Percentiles rank a stretch among this genome's conserved stretches.
phyloP scores from a whole-genome alignment of 768 basidiomycete genomes.

The Mrakia frigida region DNA sequence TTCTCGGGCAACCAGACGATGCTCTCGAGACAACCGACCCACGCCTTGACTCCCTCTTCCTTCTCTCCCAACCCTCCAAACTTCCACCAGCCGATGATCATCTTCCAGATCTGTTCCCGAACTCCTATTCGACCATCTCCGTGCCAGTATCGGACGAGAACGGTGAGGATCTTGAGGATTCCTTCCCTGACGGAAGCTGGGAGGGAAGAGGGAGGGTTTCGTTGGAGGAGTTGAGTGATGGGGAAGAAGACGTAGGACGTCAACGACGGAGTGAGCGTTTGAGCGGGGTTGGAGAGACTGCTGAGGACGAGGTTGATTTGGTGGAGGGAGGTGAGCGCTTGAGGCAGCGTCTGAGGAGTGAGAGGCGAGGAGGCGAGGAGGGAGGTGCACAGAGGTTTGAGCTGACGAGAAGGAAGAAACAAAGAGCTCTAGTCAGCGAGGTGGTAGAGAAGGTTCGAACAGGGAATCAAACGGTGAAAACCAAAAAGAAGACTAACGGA shows the following conservation, averaged over 20 bases:
- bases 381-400: slow-evolving; percentile 74
- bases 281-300: slow-evolving; percentile 47
- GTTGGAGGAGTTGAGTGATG: slow-evolving; percentile 72
- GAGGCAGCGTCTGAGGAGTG: slow-evolving; percentile 53
- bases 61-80: slow-evolving; percentile 8
- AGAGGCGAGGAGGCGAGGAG: slow-evolving; percentile 67
- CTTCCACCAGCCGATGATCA: slow-evolving; percentile 31
- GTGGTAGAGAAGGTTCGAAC: background rate
- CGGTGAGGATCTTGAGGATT: slow-evolving; percentile 56
- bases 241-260: slow-evolving; percentile 85
- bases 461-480: background rate
- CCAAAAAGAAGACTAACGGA: background rate
- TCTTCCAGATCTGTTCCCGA: slow-evolving; percentile 53
- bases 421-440: too few species aligned
- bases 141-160: slow-evolving; percentile 66
- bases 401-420: slow-evolving; percentile 36
- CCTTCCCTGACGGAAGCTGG: slow-evolving; percentile 76
- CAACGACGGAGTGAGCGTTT: slow-evolving; percentile 54
- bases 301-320: slow-evolving; percentile 53
- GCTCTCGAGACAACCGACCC: slow-evolving; percentile 12
- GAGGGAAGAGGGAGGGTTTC: slow-evolving; percentile 62
- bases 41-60: slow-evolving; percentile 22
- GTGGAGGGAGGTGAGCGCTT: slow-evolving; percentile 53
- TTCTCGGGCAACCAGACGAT: slow-evolving; percentile 1
- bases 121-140: slow-evolving; percentile 48